These are phyloP conservation scores for Melocanna baccifera DNA, from an alignment of 176 grass and related monocot species.

Conservation along the genomic window DNA sequence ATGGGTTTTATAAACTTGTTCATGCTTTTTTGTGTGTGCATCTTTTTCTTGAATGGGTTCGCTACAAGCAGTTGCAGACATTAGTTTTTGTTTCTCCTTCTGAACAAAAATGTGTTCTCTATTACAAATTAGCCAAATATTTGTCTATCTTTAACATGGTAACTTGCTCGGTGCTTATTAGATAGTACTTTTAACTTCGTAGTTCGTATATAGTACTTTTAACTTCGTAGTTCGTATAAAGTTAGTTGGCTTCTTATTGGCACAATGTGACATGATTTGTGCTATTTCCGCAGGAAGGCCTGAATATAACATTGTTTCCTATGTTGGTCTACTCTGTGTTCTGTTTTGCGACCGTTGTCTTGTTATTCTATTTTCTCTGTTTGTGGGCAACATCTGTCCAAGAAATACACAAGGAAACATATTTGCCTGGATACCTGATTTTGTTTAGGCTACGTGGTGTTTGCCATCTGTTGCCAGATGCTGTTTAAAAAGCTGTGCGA, in stretches of 20 bases:
- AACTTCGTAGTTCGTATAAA: neutral
- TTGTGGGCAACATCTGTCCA: neutral
- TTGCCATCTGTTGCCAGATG: neutral
- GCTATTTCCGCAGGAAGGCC: neutral
- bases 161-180: neutral
- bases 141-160: neutral
- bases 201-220: neutral
- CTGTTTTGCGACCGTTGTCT: neutral
- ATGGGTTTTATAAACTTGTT: neutral
- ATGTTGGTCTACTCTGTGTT: neutral
- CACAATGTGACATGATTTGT: neutral
- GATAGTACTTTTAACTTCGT: neutral
- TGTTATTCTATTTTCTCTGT: neutral
- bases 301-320: neutral
- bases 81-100: neutral
- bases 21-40: neutral
- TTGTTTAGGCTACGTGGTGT: neutral
- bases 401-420: neutral
- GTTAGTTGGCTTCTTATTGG: neutral
- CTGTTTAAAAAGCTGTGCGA: neutral
- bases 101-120: neutral
- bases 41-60: neutral
- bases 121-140: neutral
- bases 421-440: neutral
- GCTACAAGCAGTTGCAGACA: neutral